Conservation (phyloP, 1,284 basidiomycete species). For the Tilletia indica region DNA sequence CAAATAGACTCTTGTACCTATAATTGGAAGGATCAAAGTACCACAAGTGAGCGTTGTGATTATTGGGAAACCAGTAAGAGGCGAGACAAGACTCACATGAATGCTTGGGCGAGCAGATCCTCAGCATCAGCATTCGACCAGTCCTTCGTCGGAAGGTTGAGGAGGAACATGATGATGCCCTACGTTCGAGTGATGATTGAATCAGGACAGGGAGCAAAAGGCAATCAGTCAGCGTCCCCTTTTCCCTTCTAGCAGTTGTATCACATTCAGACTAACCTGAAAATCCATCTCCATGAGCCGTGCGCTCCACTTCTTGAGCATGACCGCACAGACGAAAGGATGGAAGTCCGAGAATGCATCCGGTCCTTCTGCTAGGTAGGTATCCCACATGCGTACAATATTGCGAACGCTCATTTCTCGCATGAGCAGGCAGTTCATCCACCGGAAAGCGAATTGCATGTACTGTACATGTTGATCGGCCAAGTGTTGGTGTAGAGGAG, state of each 20-base stretch:
- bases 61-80: neutral
- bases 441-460: conserved; percentile 55
- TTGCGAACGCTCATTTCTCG: conserved; percentile 55
- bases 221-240: neutral
- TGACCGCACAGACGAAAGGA: conserved; percentile 53
- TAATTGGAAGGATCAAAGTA: neutral
- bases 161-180: conserved; percentile 99
- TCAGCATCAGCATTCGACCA: conserved; percentile 97
- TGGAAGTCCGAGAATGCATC: conserved; percentile 55
- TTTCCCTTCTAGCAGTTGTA: no score
- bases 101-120: conserved; percentile 90
- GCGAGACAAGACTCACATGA: conserved; percentile 62
- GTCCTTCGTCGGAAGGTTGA: conserved; percentile 87
- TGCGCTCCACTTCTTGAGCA: conserved; percentile 51
- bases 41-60: neutral
- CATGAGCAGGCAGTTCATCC: conserved; percentile 57
- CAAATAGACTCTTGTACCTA: conserved; percentile 52
- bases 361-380: conserved; percentile 53
- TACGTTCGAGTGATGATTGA: no score
- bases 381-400: conserved; percentile 55
- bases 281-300: conserved; percentile 52
- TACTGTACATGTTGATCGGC: conserved; percentile 52
- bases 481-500: conserved; percentile 50
- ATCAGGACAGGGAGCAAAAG: conserved; percentile 51
- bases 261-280: conserved; percentile 26